These are phyloP conservation scores for Candida neerlandica DNA, from an alignment of 1,139 yeast genomes.

Conservation along the genomic window DNA sequence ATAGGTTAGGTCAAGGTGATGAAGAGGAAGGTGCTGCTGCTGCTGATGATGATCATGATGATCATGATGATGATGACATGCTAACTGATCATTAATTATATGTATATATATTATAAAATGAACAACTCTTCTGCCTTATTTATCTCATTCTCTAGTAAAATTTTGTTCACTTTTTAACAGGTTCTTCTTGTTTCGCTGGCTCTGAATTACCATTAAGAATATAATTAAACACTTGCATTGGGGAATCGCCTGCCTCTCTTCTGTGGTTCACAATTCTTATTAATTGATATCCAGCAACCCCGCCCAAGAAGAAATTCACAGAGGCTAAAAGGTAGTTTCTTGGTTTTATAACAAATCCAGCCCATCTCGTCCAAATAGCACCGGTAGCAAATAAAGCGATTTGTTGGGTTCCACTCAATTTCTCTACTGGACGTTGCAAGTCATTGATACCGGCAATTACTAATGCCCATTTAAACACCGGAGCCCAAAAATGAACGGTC, in stretches of 20 bases:
- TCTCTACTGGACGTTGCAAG: constrained; percentile 86
- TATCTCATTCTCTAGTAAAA: not conserved
- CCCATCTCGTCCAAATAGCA: constrained; percentile 98
- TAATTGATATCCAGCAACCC: constrained; percentile 87
- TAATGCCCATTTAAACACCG: constrained; percentile 73
- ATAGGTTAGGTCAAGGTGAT: not conserved
- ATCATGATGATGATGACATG: constrained; percentile 20
- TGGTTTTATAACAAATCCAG: constrained; percentile 84
- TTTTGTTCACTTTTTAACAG: not conserved
- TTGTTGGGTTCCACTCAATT: constrained; percentile 89
- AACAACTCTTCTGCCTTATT: not conserved
- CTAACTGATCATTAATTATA: constrained; percentile 17
- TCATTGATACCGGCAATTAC: constrained; percentile 91
- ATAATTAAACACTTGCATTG: constrained; percentile 57
- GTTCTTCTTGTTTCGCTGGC: constrained; percentile 7
- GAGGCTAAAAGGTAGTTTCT: constrained; percentile 85
- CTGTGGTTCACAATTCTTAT: constrained; percentile 70
- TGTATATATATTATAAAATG: constrained; percentile 7
- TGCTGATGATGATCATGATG: too few species aligned
- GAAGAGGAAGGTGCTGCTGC: constrained; percentile 7
- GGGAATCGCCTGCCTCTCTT: constrained; percentile 47
- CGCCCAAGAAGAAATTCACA: constrained; percentile 90
- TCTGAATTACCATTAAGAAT: constrained; percentile 51
- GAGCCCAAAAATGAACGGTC: constrained; percentile 95
- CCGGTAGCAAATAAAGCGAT: constrained; percentile 90